Base-by-base conservation (phyloP, 2,329 filamentous ascomycete genomes). In the Pseudogymnoascus sp. region DNA sequence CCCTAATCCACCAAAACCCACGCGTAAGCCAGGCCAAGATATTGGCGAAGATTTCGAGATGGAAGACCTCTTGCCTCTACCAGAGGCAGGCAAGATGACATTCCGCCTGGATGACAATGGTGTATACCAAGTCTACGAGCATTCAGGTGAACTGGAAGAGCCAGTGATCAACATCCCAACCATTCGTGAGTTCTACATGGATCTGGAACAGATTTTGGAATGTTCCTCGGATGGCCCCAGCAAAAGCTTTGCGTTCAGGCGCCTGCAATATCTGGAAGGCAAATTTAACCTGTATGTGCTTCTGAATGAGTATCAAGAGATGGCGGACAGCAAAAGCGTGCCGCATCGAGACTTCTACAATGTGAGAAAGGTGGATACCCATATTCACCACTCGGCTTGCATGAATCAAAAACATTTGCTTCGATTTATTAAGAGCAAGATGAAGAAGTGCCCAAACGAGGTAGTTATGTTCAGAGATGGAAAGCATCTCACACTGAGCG, bases 321-420 rank as follows among this genome's bases (percentile, higher is more conserved):
- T 95, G 58, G 92, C 94, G 61, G 94, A 99, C 76, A 96, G 90
- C 72, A 99, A 99, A 73, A 92, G 89, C 68, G 94, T 97, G 59
- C 94, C 94, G 2, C 94, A 99, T 74, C 85, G 94, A 76, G 94
- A 99, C 74, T 99, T 99, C 71, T 99, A 99, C 78, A 99, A 99
- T 70, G 94, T 99, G 56, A 83, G 94, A 71, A 99, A 99, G 73
- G 94, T 99, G 57, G 94, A 99, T 71, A 99, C 94, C 7, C 94
- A 99, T 79, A 94, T 99, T 67, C 94, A 99, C 71, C 94, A 99
- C 73, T 99, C 94, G 13, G 94, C 94, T 21, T 99, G 94, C 72
- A 99, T 99, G 94, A 99, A 99, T 71, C 94, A 99, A 74, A 99
- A 99, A 75, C 94, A 99, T 80, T 76, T 99, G 61, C 78, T 99